These are phyloP conservation scores for Diaporthe sp. DNA, from an alignment of 2,329 filamentous ascomycete genomes.

Conservation along the genomic window DNA sequence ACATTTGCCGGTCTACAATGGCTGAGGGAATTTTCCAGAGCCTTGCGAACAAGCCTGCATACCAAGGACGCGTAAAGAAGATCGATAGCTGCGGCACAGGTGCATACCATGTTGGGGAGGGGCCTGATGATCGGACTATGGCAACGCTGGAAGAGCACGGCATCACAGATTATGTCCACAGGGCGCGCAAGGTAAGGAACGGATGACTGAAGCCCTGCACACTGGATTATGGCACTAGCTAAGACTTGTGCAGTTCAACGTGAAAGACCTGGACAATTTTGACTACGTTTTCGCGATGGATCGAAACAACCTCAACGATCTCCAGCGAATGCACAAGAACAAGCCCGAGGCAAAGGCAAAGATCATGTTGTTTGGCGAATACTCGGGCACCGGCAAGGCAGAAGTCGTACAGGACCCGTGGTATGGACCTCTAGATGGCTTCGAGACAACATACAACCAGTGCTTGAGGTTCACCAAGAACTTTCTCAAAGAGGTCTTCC, in stretches of 20 bases:
- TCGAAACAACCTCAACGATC: conserved; percentile 80
- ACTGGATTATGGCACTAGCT: not conserved
- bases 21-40: conserved; percentile 92
- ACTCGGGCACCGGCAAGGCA: conserved; percentile 74
- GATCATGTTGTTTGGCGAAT: conserved; percentile 88
- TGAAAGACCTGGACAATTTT: conserved; percentile 84
- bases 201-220: not conserved
- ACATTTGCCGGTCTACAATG: conserved; percentile 96
- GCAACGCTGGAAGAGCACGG: conserved; percentile 80
- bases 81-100: conserved; percentile 93
- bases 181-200: conserved; percentile 76
- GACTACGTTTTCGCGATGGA: conserved; percentile 99
- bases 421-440: conserved; percentile 87
- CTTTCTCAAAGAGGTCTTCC: conserved; percentile 76
- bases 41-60: conserved; percentile 72
- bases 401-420: conserved; percentile 92
- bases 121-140: conserved; percentile 88
- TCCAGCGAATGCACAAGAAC: conserved; percentile 72
- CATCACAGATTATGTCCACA: conserved; percentile 83
- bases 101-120: conserved; percentile 84
- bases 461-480: conserved; percentile 81
- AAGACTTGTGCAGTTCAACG: conserved; percentile 59
- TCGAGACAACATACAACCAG: conserved; percentile 90
- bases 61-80: conserved; percentile 70
- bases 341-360: conserved; percentile 72